Conservation (phyloP, 2,329 filamentous ascomycete genomes). For the Thielaviopsis populi region DNA sequence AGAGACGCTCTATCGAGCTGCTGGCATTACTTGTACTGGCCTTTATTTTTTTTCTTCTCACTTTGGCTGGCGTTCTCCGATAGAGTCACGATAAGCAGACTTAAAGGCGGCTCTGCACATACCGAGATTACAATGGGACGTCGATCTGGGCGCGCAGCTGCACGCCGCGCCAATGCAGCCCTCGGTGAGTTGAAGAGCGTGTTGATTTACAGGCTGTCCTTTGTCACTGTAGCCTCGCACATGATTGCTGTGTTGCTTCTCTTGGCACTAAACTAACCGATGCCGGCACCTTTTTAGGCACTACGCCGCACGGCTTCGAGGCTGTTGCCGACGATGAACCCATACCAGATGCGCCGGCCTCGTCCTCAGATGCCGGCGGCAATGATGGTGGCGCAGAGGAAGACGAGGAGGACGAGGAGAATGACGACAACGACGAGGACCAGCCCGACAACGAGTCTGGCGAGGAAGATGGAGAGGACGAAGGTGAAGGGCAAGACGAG, state of each 20-base stretch:
- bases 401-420: slow-evolving; percentile 7
- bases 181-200: slow-evolving; percentile 31
- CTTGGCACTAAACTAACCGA: neutral
- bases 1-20: neutral
- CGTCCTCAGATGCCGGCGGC: slow-evolving; percentile 20
- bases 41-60: neutral
- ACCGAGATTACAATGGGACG: slow-evolving; percentile 23
- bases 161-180: slow-evolving; percentile 38
- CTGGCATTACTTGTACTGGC: neutral
- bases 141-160: slow-evolving; percentile 38
- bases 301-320: slow-evolving; percentile 29
- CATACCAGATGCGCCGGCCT: slow-evolving; percentile 24
- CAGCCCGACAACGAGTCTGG: slow-evolving; percentile 1
- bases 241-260: neutral
- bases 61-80: too few species aligned
- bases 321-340: slow-evolving; percentile 28
- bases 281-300: slow-evolving; percentile 23
- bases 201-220: neutral
- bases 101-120: neutral
- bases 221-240: neutral
- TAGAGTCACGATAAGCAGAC: neutral
- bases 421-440: slow-evolving; percentile 6
- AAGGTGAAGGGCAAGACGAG: slow-evolving; percentile 14
- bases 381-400: slow-evolving; percentile 17
- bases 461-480: slow-evolving; percentile 12